Base-by-base conservation (phyloP, 208 protist species). In the Wallacemonas rigidus region DNA sequence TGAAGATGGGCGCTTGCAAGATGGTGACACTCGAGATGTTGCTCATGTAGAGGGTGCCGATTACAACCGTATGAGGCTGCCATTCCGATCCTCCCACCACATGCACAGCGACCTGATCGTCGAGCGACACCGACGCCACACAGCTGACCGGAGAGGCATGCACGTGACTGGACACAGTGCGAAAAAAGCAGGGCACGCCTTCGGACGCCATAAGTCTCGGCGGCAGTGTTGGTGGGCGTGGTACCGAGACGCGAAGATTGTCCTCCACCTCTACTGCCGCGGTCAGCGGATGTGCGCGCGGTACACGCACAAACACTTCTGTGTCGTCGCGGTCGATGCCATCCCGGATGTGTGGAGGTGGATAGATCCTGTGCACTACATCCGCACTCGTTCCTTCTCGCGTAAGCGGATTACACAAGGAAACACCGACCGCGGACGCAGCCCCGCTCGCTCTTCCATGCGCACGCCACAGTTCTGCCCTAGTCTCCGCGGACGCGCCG, bases 311-410 rank as follows among this genome's bases (percentile, higher is more conserved):
- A 60, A 68, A 41, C 5, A 62, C 65, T 14, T 60, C 36, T n/a
- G 53, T 44, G 36, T 61, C 65, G 41, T 77, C 73, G 11, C 67
- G 58, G 4, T 71, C 73, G 44, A 61, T 61, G 44, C 45, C 14
- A 9, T 9, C 4, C 8, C 15, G 9, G 8, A 62, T 41, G 36
- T 41, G 15, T 6, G 56, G 5, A 11, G 56, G 56, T 15, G 56
- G 56, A 40, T 62, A 62, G 56, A 62, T 6, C 15, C 1, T 9
- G 51, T 56, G 51, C 51, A 56, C 51, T 12, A n/a, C n/a, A 7
- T n/a, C 51, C 15, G 51, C 51, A n/a, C 15, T 56, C 15, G 51
- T 56, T 8, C 54, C 6, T 17, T 58, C 17, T 58, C 35, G 54
- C 54, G 17, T 58, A 1, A 58, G 17, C 35, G 54, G 17, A 38